These are phyloP conservation scores for Arthromyces matolae DNA, from an alignment of 768 basidiomycete species.

Conservation along the genomic window DNA sequence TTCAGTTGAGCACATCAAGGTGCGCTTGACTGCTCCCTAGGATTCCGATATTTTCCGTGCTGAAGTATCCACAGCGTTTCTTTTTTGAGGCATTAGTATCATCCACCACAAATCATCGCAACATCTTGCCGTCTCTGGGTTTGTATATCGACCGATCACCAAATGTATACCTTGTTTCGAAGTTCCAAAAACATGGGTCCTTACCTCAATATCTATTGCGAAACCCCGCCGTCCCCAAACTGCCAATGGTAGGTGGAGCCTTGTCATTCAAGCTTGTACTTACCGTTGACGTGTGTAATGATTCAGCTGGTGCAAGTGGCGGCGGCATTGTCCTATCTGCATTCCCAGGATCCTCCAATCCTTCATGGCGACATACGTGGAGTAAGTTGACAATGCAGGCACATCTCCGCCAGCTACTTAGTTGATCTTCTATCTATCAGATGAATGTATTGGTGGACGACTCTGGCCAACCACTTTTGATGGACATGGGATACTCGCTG, in stretches of 20 bases:
- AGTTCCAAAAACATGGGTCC: slow-evolving; percentile 9
- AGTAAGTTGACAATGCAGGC: slow-evolving; percentile 1
- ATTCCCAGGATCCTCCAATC: slow-evolving; percentile 7
- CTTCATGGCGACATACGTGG: slow-evolving; percentile 18
- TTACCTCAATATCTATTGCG: slow-evolving; percentile 2
- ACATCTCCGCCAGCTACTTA: background rate
- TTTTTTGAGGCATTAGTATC: slow-evolving; percentile 11
- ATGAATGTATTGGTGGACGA: slow-evolving; percentile 15
- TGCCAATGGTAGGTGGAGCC: slow-evolving; percentile 4
- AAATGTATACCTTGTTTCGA: slow-evolving; percentile 5
- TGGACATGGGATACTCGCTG: slow-evolving; percentile 10
- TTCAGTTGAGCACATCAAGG: background rate
- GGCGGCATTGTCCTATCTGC: slow-evolving; percentile 10
- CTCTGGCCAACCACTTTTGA: slow-evolving; percentile 12
- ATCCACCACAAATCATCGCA: slow-evolving; percentile 1
- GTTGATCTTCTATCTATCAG: background rate
- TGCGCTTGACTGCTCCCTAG: background rate
- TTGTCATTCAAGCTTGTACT: background rate
- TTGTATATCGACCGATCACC: background rate
- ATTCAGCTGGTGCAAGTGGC: slow-evolving; percentile 11
- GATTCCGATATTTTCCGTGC: background rate
- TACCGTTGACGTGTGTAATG: background rate
- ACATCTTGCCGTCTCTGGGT: slow-evolving; percentile 11
- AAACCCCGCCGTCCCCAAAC: slow-evolving; percentile 1
- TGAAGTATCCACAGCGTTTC: slow-evolving; percentile 6